Conservation (phyloP, 2,329 filamentous ascomycete species). For the Fusarium goolgardi region DNA sequence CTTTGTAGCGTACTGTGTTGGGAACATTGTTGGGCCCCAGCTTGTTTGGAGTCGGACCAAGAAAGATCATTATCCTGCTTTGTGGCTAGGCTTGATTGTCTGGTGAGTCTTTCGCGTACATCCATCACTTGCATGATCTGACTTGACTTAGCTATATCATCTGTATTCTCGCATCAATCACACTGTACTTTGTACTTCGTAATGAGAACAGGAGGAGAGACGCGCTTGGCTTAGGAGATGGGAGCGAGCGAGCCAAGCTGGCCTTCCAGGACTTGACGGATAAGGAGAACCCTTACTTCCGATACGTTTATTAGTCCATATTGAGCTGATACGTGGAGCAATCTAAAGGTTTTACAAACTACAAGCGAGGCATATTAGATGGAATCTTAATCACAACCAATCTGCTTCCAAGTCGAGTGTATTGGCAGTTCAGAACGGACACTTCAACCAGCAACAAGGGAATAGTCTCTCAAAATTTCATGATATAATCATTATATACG, state of each 20-base stretch:
- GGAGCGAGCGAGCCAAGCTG: slow-evolving; percentile 70
- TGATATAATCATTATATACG: slow-evolving; percentile 36
- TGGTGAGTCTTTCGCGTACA: slow-evolving; percentile 53
- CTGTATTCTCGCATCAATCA: slow-evolving; percentile 67
- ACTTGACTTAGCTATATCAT: slow-evolving; percentile 68
- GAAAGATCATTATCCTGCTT: slow-evolving; percentile 72
- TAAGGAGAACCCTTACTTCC: slow-evolving; percentile 74
- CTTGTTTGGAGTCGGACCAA: slow-evolving; percentile 75
- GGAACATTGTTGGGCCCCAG: slow-evolving; percentile 81
- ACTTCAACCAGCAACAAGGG: too few relatives aligned
- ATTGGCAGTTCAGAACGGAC: background rate
- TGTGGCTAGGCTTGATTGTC: slow-evolving; percentile 77
- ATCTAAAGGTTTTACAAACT: background rate
- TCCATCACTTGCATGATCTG: background rate
- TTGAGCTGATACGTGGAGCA: too few relatives aligned
- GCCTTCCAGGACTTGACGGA: slow-evolving; percentile 77
- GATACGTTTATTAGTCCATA: slow-evolving; percentile 59
- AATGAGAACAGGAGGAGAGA: slow-evolving; percentile 68
- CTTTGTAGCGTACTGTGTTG: slow-evolving; percentile 80
- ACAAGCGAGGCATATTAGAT: background rate
- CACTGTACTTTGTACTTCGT: slow-evolving; percentile 69
- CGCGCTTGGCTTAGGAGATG: slow-evolving; percentile 60
- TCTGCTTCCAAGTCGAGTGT: fast-evolving
- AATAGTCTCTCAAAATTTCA: slow-evolving; percentile 1
- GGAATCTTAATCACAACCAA: background rate